Evolutionary conservation across 306 rosid species (phyloP), one percentile per base, ranked within the genome.

Genomic region (Pyrus betulifolia): DNA sequence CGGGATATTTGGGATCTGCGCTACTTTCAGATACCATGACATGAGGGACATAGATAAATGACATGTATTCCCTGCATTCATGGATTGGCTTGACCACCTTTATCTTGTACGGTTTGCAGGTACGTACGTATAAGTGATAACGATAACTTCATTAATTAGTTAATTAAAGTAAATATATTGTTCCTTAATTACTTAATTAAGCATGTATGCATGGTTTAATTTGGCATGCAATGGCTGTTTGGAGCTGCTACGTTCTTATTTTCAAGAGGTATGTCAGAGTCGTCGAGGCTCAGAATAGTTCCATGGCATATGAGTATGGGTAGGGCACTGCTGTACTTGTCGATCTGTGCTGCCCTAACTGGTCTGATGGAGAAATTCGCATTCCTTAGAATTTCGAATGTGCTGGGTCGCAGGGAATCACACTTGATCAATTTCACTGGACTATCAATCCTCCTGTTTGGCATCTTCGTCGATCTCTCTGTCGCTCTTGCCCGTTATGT

Each of bases 41-140:
- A 87, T 87, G 95, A 0, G 0, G 0, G 14, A 81, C 1, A 3
- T 70, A 9, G 66, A 33, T 0, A 9, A 63, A 33, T 0, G 62
- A 90, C 46, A 65, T 94, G 88, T 78, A 75, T 67, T 84, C 90
- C 70, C 82, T 94, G 45, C 98, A 94, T 84, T 90, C 97, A 5
- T 94, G 98, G 98, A 89, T 94, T 71, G 98, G 98, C 78, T 70
- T 94, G 30, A 45, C 58, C 62, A 90, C 97, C 49, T 78, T 94
- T 69, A 46, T 78, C 87, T 79, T 91, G 79, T 86, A 64, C 70
- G 80, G 88, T 67, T 72, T 93, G 75, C 98, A 93, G 97, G 98
- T 91, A 61, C 54, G 30, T 59, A 22, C 28, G 14, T 58, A 54
- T 15, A 11, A 8, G 2, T 23, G 12, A 25, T 61, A 59, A 54